Base-by-base conservation (phyloP, 176 grass and related monocot genomes). In the Hsuehochloa calcarea region DNA sequence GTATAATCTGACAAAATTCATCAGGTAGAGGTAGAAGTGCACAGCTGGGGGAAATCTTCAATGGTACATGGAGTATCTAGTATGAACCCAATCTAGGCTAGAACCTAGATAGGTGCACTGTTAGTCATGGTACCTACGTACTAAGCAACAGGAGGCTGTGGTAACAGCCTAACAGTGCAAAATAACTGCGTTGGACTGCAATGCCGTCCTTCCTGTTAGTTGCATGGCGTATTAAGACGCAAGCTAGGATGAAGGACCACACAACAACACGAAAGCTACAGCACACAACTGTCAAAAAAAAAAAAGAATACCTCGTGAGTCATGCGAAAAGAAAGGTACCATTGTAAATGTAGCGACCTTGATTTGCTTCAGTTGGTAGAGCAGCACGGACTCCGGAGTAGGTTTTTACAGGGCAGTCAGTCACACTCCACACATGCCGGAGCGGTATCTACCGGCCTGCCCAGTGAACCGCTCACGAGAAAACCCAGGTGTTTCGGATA, bases 391-490 rank as follows among this genome's bases (percentile, higher is more conserved):
- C 31, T 34, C 31, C 31, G 31, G 44, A 3, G 44, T 50, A 25
- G 16, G 35, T 41, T 27, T 72, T 77, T 22, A 38, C 81, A 4
- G 5, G 9, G 39, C 81, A 45, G 69, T 45, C 47, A 16, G 47
- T 49, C 70, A 51, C 41, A 38, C 59, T 13, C 70, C 26, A 5
- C 15, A 63, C 34, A 35, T 23, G 27, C 23, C 25, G 5, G 29
- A 40, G 45, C 20, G 4, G 22, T 1, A 52, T 84, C 60, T 12
- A 51, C 0, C 23, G 19, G 13, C 4, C 41, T 27, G 67, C 56
- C 68, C 39, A 9, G 76, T 65, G 72, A 86, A 54, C 34, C 3
- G 76, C 20, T 34, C 58, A 74, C 68, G 68, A 66, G 54, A 31
- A 66, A 75, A 41, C 59, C 59, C 44, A 65, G 44, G 17, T 4